These are phyloP conservation scores for Pseudogymnoascus sp. DNA, from an alignment of 2,329 filamentous ascomycete species.

Conservation along the genomic window DNA sequence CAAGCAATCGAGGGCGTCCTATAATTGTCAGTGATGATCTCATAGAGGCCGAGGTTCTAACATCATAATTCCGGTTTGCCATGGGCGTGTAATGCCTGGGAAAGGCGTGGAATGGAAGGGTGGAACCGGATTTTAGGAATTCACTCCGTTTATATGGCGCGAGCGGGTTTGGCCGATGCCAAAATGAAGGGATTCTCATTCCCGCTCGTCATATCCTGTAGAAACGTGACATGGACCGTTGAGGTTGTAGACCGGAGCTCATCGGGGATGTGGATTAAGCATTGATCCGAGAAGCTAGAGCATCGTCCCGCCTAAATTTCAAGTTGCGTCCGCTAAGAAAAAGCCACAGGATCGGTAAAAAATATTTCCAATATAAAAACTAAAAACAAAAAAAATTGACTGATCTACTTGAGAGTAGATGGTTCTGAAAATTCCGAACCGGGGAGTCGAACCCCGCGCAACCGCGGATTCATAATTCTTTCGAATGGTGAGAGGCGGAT, in stretches of 20 bases:
- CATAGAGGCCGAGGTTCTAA: background rate
- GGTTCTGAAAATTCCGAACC: background rate
- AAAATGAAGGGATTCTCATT: conserved; percentile 1
- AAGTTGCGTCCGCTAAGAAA: background rate
- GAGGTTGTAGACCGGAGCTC: background rate
- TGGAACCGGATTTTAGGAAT: background rate
- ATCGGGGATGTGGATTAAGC: background rate
- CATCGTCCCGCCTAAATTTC: background rate
- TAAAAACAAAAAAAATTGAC: background rate
- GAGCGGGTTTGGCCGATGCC: background rate
- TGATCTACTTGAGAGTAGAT: background rate
- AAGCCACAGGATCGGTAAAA: background rate
- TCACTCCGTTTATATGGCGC: background rate
- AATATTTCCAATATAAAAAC: background rate
- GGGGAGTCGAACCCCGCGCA: background rate
- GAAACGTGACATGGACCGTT: background rate
- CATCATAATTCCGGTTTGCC: conserved; percentile 1
- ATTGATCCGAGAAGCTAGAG: background rate
- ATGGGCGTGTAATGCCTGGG: background rate
- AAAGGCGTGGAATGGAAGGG: background rate
- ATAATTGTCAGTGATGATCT: background rate
- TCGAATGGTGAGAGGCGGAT: no score
- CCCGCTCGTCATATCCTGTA: background rate
- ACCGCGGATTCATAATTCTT: background rate
- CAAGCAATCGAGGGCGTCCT: conserved; percentile 80